Evolutionary conservation across 2,329 filamentous ascomycete species (phyloP), one percentile per base, ranked within the genome.

Genomic region (Thielaviopsis ethacetica): DNA sequence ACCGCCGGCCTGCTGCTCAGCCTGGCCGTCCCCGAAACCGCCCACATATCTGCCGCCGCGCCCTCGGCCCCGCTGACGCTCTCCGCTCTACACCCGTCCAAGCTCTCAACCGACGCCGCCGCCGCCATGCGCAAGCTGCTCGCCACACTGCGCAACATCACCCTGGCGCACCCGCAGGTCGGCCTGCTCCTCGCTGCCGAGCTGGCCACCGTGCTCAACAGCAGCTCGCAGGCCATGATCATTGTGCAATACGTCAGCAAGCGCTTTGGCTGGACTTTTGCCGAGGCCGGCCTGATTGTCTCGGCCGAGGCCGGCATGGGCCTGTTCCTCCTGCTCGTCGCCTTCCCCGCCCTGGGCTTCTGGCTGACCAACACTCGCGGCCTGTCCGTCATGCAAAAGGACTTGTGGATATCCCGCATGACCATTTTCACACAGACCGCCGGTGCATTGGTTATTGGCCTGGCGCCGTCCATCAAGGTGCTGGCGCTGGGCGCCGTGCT

Each of bases 201-300:
- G n/a, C 38, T 61, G n/a, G 24, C 54, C 34, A 54, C 34, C 5
- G 41, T 50, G 2, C 22, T 58, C 26, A 51, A 55, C 44, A 21
- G 24, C 55, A 52, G 22, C 41, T 41, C 51, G 12, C 24, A 52
- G 26, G 19, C 57, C 13, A 17, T 63, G 6, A 63, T 60, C 17
- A n/a, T 67, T 34, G 55, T 64, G 10, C 64, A 65, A 51, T 66
- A 66, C 53, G 63, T 65, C 54, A 66, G 63, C 57, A 64, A 63
- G 52, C 62, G 64, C 30, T 66, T 65, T 44, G 59, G 59, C 13
- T 63, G 62, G 61, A 62, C 63, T 6, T 54, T 57, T 6, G 50
- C 54, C 9, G 38, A 22, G 26, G 54, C 59, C 10, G 54, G 27
- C 5, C 49, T 60, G 21, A 15, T 57, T 22, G 22, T 53, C 15